phyloP scores from a whole-genome alignment of 2,329 filamentous ascomycete genomes.

The Aspergillus sp. region DNA sequence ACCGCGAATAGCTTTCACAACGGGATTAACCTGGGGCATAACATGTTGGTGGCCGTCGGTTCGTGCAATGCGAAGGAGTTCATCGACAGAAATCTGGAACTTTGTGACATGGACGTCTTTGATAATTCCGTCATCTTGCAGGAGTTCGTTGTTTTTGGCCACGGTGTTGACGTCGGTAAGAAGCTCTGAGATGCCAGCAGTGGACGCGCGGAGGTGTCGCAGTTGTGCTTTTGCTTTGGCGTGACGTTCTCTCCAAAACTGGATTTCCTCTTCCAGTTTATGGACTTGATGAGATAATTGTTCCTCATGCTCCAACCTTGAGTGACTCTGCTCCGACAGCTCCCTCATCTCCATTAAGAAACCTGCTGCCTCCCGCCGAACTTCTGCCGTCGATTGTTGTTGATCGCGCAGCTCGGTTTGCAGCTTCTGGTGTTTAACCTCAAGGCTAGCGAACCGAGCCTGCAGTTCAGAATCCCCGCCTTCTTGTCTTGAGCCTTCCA shows the following conservation, averaged over 20 bases:
- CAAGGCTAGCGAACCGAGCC: slow-evolving; percentile 57
- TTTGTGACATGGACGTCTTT: slow-evolving; percentile 92
- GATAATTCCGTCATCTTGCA: slow-evolving; percentile 72
- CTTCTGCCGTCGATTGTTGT: slow-evolving; percentile 80
- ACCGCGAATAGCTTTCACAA: slow-evolving; percentile 76
- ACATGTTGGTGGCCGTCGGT: slow-evolving; percentile 71
- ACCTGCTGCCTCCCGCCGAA: slow-evolving; percentile 76
- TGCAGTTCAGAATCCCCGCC: slow-evolving; percentile 57
- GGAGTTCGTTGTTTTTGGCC: slow-evolving; percentile 71
- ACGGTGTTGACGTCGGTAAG: slow-evolving; percentile 45
- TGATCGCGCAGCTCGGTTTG: slow-evolving; percentile 69
- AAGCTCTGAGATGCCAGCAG: slow-evolving; percentile 64
- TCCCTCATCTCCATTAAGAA: slow-evolving; percentile 88
- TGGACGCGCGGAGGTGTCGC: slow-evolving; percentile 75
- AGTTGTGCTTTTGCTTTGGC: slow-evolving; percentile 85
- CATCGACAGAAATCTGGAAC: slow-evolving; percentile 92
- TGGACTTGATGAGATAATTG: slow-evolving; percentile 73
- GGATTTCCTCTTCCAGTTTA: slow-evolving; percentile 76
- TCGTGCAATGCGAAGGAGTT: slow-evolving; percentile 76
- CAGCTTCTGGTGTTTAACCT: slow-evolving; percentile 65
- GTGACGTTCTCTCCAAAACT: slow-evolving; percentile 88
- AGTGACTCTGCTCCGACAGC: slow-evolving; percentile 76
- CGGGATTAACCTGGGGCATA: slow-evolving; percentile 81
- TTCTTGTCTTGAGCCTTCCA: slow-evolving; percentile 39
- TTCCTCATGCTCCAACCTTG: slow-evolving; percentile 78